Evolutionary conservation across 192 early-diverging fungal genomes (phyloP), one percentile per base, ranked within the genome.

Genomic region (Backusella psychrophila): DNA sequence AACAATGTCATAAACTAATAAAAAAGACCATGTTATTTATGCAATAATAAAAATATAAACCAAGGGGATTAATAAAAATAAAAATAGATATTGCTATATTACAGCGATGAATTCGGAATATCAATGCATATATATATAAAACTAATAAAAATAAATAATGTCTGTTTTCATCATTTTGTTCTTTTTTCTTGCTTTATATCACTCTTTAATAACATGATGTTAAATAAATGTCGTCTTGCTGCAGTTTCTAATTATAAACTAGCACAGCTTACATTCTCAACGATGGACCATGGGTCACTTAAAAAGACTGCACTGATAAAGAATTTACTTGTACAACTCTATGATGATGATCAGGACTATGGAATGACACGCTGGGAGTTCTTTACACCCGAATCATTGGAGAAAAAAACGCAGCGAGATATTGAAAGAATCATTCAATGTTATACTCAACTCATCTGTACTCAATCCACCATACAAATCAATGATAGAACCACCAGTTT

Each of bases 181-280:
- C 19, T 23, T 33, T 23, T 71, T 52, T 71, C 6, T 41, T 11
- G 7, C 6, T 41, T 52, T 46, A n/a, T 71, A 26, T 29, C 26
- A 8, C 23, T 42, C 14, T 44, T 31, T 29, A 23, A 42, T 72
- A 31, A 39, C 11, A 39, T 71, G 26, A 14, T 68, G 38, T 52
- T 78, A 42, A 82, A 82, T 35, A 77, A 75, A 35, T 71, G 76
- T 31, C 81, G 79, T 34, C 71, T 82, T 9, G 77, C 81, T 31
- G 81, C 81, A 46, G 76, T 82, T 23, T 78, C 81, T n/a, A 82
- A 82, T 46, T 82, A 82, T 68, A 82, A 82, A 35, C 53, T 82
- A 39, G 81, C 81, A 7, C 81, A 82, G 26, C 70, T 82, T 9
- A 82, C 81, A 8, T 79, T 82, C 56, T 63, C 81, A 12, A 53